phyloP scores from a whole-genome alignment of 495 filamentous ascomycete species.

The Hyaloscypha bicolor region DNA sequence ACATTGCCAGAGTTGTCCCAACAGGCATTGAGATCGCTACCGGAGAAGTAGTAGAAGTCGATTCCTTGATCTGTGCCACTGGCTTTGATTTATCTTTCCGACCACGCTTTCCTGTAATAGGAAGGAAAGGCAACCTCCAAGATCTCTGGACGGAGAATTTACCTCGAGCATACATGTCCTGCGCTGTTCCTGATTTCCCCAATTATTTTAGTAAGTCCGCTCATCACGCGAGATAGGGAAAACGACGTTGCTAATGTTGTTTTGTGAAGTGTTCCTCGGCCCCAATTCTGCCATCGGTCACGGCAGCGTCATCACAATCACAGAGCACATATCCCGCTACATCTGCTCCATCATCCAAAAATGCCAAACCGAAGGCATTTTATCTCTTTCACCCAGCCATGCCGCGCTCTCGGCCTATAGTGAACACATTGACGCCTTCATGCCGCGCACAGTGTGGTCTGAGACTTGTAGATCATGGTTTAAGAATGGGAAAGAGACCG shows the following conservation, averaged over 20 bases:
- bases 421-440: constrained; percentile 63
- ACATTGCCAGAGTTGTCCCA: constrained; percentile 58
- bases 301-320: constrained; percentile 52
- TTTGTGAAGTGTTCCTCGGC: constrained; percentile 45
- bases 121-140: constrained; percentile 47
- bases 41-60: constrained; percentile 56
- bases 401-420: constrained; percentile 65
- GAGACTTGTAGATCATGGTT: constrained; percentile 32
- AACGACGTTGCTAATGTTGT: neutral
- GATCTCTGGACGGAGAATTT: constrained; percentile 50
- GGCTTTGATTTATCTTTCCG: constrained; percentile 64
- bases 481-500: constrained; percentile 38
- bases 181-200: constrained; percentile 63
- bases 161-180: constrained; percentile 65
- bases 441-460: constrained; percentile 60
- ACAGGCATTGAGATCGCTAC: constrained; percentile 61
- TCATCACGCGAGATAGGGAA: neutral
- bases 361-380: constrained; percentile 61
- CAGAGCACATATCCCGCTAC: constrained; percentile 59
- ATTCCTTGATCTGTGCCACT: constrained; percentile 71
- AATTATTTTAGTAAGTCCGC: constrained; percentile 58
- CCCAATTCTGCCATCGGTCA: constrained; percentile 57
- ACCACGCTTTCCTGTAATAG: constrained; percentile 59
- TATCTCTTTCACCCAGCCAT: constrained; percentile 51
- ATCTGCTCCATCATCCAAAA: constrained; percentile 65